Evolutionary conservation across 805 yeast genomes (phyloP).

Genomic region (Saturnispora bothae): DNA sequence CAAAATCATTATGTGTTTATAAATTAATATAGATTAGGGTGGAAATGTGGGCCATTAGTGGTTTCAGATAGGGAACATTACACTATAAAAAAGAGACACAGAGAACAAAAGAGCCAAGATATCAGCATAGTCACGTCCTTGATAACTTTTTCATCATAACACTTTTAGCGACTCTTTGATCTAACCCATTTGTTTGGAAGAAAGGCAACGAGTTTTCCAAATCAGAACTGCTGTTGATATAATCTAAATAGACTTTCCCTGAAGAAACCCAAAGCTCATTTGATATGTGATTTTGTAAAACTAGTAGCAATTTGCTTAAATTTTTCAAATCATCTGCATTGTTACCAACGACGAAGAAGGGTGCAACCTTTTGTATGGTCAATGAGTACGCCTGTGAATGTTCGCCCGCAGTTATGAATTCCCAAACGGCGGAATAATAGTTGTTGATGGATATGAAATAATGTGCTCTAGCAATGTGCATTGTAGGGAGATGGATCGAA

Average conservation of each 20-base stretch:
- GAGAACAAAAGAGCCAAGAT: too few relatives aligned
- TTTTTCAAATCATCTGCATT: slow-evolving; percentile 13
- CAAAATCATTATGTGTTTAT: too few relatives aligned
- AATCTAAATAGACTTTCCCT: slow-evolving; percentile 47
- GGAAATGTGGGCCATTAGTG: too few relatives aligned
- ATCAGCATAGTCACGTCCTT: too few relatives aligned
- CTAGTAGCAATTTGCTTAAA: slow-evolving; percentile 23
- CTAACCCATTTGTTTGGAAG: slow-evolving; percentile 2
- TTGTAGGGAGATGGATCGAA: slow-evolving; percentile 36
- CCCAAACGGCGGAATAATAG: slow-evolving; percentile 43
- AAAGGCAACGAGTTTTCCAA: neutral
- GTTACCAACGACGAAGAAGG: slow-evolving; percentile 51
- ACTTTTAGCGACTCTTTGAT: slow-evolving; percentile 5
- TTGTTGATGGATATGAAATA: slow-evolving; percentile 39
- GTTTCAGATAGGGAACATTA: too few relatives aligned
- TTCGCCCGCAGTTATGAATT: slow-evolving; percentile 49
- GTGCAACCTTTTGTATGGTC: slow-evolving; percentile 55
- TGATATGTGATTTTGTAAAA: slow-evolving; percentile 36
- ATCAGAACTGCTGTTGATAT: slow-evolving; percentile 23
- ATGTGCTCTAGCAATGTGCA: slow-evolving; percentile 53
- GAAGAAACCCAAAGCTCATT: slow-evolving; percentile 44
- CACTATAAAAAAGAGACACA: too few relatives aligned
- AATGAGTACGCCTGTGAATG: slow-evolving; percentile 56
- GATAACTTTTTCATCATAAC: slow-evolving; percentile 3
- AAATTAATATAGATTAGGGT: too few relatives aligned